Base-by-base conservation (phyloP, 2,329 filamentous ascomycete species). In the Geosmithia morbida region DNA sequence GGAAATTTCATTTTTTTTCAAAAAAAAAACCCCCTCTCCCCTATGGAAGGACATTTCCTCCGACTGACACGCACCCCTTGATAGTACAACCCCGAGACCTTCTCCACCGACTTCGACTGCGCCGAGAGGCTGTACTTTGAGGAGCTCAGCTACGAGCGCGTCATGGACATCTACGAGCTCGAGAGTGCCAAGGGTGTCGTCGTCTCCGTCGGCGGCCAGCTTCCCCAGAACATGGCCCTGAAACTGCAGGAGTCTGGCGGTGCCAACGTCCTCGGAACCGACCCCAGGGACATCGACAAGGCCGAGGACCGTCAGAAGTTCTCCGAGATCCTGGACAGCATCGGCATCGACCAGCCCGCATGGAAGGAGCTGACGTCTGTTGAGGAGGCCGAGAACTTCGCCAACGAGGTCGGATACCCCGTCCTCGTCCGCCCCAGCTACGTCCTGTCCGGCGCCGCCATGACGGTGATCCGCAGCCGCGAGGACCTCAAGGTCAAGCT, bases 251-350 rank as follows among this genome's bases (percentile, higher is more conserved):
- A 97, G 62, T 82, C 80, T 46, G 92, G 92, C 47, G 83, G 85
- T 50, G 90, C 90, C 49, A 89, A 88, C 51, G 80, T 98, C 48
- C 80, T 98, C 7, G 92, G 92, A 56, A 98, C 92, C 1, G 79
- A 97, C 58, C 92, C 92, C 39, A 75, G 81, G 59, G 87, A 97
- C 59, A 98, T 98, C 55, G 92, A 98, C 75, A 94, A 89, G 71
- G 92, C 92, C 44, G 92, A 98, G 68, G 89, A 98, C 64, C 81
- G 92, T 61, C 89, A 97, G 66, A 97, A 98, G 67, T 98, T 98
- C 73, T 96, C 90, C 19, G 85, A 89, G 59, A 97, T 97, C 53
- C 76, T 98, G 43, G 92, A 98, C 65, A 94, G 86, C 64, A 96
- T 97, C 57, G 90, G 89, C 50, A 81, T 98, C 48, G 90, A 97